Evolutionary conservation across 1,139 yeast species (phyloP).

Genomic region (Geotrichum europaeum): DNA sequence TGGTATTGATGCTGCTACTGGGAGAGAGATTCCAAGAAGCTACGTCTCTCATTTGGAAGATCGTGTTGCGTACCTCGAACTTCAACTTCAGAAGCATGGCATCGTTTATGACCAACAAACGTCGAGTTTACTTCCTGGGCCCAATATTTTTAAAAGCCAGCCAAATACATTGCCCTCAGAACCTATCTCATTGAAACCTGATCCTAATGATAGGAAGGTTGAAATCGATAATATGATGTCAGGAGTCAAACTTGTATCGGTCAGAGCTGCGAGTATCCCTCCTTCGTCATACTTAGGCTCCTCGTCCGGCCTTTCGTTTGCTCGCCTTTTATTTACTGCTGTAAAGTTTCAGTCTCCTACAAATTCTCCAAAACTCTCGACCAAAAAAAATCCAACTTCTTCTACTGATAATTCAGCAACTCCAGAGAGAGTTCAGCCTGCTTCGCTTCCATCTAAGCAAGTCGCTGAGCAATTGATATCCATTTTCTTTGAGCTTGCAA

Average conservation of each 20-base stretch:
- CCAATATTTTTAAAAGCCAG: not conserved
- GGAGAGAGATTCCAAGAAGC: constrained; percentile 77
- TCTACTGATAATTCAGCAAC: constrained; percentile 23
- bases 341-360: constrained; percentile 42
- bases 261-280: constrained; percentile 25
- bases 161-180: not conserved
- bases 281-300: constrained; percentile 46
- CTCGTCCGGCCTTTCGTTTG: constrained; percentile 63
- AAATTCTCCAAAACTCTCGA: not conserved
- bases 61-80: constrained; percentile 51
- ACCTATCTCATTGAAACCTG: constrained; percentile 6
- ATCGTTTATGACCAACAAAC: constrained; percentile 29
- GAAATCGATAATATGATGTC: constrained; percentile 25
- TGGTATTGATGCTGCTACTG: constrained; percentile 82
- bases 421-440: constrained; percentile 34
- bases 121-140: not conserved
- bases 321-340: constrained; percentile 69
- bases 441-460: constrained; percentile 60
- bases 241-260: constrained; percentile 29
- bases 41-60: constrained; percentile 72
- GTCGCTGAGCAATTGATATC: constrained; percentile 65
- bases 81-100: constrained; percentile 42
- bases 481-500: constrained; percentile 69
- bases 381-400: not conserved
- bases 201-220: not conserved